Conservation (phyloP, 1,284 basidiomycete species). For the Coriolopsis trogii region DNA sequence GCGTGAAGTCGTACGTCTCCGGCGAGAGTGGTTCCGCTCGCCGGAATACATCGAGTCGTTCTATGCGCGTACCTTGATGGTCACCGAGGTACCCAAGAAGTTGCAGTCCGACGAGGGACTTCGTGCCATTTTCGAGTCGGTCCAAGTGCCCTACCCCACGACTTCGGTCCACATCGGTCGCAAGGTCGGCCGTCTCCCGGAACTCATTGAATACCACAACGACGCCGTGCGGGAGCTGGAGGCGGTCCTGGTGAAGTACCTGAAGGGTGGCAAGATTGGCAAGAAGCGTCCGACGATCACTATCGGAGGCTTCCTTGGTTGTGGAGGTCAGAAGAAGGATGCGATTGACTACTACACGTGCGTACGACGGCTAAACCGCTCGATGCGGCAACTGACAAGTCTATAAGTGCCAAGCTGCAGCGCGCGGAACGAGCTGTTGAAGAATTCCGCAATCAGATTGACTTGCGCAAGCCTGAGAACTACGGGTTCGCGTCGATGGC, state of each 20-base stretch:
- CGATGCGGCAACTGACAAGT: background rate
- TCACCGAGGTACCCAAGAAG: constrained; percentile 75
- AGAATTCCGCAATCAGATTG: constrained; percentile 73
- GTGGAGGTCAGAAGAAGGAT: constrained; percentile 77
- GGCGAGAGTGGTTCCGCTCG: constrained; percentile 74
- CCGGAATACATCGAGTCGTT: constrained; percentile 77
- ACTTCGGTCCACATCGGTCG: constrained; percentile 84
- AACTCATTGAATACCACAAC: constrained; percentile 86
- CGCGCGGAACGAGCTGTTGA: constrained; percentile 82
- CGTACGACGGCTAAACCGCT: constrained; percentile 28
- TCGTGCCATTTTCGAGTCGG: constrained; percentile 67
- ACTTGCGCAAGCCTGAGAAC: constrained; percentile 80
- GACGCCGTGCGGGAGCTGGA: constrained; percentile 86
- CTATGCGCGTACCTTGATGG: constrained; percentile 78
- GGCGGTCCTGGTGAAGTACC: constrained; percentile 79
- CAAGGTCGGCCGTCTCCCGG: constrained; percentile 73
- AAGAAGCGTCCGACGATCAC: constrained; percentile 76
- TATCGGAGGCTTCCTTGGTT: constrained; percentile 72
- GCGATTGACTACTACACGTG: constrained; percentile 86
- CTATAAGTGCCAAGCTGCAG: constrained; percentile 64
- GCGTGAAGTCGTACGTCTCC: constrained; percentile 70
- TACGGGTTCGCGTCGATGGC: constrained; percentile 96
- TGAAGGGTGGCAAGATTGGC: constrained; percentile 76
- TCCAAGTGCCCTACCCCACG: constrained; percentile 82
- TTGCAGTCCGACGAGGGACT: constrained; percentile 80